Base-by-base conservation (phyloP, 169 alveolate species). In the Theileria orientalis region DNA sequence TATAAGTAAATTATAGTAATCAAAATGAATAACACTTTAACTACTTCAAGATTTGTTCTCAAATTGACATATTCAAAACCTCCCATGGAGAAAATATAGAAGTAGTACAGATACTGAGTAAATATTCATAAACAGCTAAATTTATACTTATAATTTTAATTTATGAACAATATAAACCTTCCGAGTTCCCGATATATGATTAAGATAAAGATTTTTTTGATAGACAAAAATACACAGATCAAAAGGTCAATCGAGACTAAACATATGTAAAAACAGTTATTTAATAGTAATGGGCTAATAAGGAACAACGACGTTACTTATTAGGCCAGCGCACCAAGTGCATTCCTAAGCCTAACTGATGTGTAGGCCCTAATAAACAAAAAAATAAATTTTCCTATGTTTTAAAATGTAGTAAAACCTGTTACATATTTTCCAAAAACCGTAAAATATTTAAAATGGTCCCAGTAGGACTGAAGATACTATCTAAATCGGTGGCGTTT, bases 291-390 rank as follows among this genome's bases (percentile, higher is more conserved):
- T 7, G 37, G 0, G 1, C 32, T n/a, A 56, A 3, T 56, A 56
- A n/a, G 66, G 66, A 56, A 56, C 42, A 37, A 23, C 42, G 21
- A 11, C 19, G 32, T 25, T 25, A 29, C 6, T 29, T 40, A 29
- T 32, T 23, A 56, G 46, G 46, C 19, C 66, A 56, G 66, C 66
- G 66, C 66, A 56, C 66, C 66, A 56, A 56, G 66, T 56, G 66
- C 66, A 56, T 56, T 56, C 66, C 66, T 9, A 30, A 6, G 16
- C 42, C 44, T n/a, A n/a, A 5, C 9, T 37, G 44, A 9, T 37
- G 9, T 37, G 44, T 37, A 9, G 5, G 9, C 9, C 44, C 9
- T 7, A 37, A 37, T 5, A 9, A 37, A 9, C 9, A 37, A 37
- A 37, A 37, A 37, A 9, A 37, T 5, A 37, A 37, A 37, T 7